Percentiles rank a stretch among this genome's conserved stretches.
phyloP scores from a whole-genome alignment of 2,329 filamentous ascomycete species.

The Fusarium irregulare region DNA sequence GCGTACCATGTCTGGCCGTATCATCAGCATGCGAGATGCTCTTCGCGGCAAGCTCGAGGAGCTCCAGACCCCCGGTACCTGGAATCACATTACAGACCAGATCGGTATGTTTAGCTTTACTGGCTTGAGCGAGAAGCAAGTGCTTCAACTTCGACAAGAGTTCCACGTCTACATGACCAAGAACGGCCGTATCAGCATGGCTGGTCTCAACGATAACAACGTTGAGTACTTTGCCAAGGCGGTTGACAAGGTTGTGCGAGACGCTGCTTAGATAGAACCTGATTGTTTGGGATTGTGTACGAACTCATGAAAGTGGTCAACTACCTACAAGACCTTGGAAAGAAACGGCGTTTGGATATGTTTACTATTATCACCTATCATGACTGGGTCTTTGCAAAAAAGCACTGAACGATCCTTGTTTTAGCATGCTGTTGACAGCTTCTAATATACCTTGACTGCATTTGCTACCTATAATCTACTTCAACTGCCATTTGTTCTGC shows the following conservation, averaged over 20 bases:
- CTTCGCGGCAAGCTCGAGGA: conserved; percentile 85
- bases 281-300: conserved; percentile 38
- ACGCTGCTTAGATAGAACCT: conserved; percentile 38
- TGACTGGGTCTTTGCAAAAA: conserved; percentile 44
- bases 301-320: conserved; percentile 45
- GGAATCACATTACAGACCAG: conserved; percentile 98
- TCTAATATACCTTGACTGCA: conserved; percentile 39
- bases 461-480: conserved; percentile 8
- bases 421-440: conserved; percentile 30
- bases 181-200: conserved; percentile 98
- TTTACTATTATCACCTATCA: conserved; percentile 39
- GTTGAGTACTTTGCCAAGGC: conserved; percentile 93
- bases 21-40: conserved; percentile 87
- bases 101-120: conserved; percentile 99
- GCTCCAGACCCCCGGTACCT: conserved; percentile 86
- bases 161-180: conserved; percentile 93
- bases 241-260: conserved; percentile 81
- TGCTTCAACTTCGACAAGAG: conserved; percentile 74
- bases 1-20: conserved; percentile 92
- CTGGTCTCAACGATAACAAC: conserved; percentile 92
- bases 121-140: conserved; percentile 79
- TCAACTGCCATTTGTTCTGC: not conserved
- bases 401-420: conserved; percentile 42
- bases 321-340: conserved; percentile 38
- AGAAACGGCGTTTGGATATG: conserved; percentile 43